These are phyloP conservation scores for Escallonia rubra DNA, from an alignment of 129 eudicot genomes.

Conservation along the genomic window DNA sequence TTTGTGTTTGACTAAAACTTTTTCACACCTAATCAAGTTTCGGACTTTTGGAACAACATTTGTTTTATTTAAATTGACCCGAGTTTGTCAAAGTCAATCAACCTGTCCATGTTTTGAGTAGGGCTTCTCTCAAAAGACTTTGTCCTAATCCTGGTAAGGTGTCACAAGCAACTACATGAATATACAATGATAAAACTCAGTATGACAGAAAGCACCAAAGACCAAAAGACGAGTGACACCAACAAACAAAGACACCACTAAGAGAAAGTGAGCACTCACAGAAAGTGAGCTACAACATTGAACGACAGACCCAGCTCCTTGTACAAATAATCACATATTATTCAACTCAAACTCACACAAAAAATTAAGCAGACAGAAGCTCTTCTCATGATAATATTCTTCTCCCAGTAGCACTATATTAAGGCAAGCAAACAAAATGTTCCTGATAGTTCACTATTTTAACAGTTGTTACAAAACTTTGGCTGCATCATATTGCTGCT, in stretches of 20 bases:
- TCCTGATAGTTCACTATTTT: neutral
- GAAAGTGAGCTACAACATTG: neutral
- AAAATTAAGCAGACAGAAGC: neutral
- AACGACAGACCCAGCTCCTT: neutral
- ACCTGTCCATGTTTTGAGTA: no score
- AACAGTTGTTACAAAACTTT: neutral
- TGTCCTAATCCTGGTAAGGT: no score
- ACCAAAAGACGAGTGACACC: neutral
- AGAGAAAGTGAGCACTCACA: neutral
- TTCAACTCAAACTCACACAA: neutral
- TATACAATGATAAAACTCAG: no score
- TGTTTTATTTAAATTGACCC: no score
- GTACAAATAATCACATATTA: neutral
- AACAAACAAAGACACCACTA: neutral
- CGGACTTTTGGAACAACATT: no score
- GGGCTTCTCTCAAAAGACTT: no score
- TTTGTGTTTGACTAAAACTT: no score
- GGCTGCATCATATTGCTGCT: neutral
- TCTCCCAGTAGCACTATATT: neutral
- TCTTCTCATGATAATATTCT: no score
- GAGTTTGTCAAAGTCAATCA: no score
- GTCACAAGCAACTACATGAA: no score
- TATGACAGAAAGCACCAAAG: neutral
- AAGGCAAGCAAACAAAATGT: neutral
- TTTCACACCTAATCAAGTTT: no score